Evolutionary conservation across 306 rosid genomes (phyloP).

Genomic region (Oxytropis ochrocephala): DNA sequence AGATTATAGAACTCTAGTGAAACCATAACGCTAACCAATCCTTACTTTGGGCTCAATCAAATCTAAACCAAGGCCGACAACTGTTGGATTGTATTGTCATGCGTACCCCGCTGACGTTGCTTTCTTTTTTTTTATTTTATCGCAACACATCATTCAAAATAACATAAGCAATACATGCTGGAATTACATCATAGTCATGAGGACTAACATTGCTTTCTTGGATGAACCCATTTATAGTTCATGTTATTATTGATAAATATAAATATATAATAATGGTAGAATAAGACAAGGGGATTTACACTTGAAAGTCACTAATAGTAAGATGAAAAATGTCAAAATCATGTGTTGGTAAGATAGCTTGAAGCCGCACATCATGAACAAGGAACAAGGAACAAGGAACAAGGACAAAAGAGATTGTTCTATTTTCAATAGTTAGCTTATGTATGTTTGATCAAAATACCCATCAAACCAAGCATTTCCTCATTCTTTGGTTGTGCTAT

Average conservation of each 20-base stretch:
- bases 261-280: not conserved
- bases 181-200: too few relatives aligned
- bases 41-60: too few relatives aligned
- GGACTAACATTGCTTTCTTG: too few relatives aligned
- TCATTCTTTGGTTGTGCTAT: constrained; percentile 52
- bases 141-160: too few relatives aligned
- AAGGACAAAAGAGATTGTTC: not conserved
- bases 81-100: not conserved
- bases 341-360: not conserved
- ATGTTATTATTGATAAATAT: not conserved
- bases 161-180: too few relatives aligned
- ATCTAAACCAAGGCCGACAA: too few relatives aligned
- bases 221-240: not conserved
- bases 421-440: constrained; percentile 1
- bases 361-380: constrained; percentile 2
- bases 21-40: too few relatives aligned
- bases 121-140: too few relatives aligned
- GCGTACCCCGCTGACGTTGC: too few relatives aligned
- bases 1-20: too few relatives aligned
- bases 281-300: not conserved
- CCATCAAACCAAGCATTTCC: constrained; percentile 46
- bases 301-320: not conserved
- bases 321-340: not conserved
- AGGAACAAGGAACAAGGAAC: not conserved
- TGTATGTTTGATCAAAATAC: constrained; percentile 32